A percentile compares a stretch with the other conserved stretches of the same genome.
phyloP scores from a whole-genome alignment of 176 grass and related monocot genomes.

The Raddia distichophylla region DNA sequence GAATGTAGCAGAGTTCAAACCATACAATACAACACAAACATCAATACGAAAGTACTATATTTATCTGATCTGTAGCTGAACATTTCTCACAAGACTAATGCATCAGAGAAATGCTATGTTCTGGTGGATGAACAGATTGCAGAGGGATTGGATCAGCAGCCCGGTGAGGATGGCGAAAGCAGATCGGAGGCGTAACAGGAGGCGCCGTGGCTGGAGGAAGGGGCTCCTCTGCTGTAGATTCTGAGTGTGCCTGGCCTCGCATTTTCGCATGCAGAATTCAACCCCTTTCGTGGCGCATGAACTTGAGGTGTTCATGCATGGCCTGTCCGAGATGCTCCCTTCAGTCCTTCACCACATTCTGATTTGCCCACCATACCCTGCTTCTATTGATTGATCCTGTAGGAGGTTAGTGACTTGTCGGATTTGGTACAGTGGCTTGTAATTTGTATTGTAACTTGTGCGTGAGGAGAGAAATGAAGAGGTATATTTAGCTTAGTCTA shows the following conservation, averaged over 20 bases:
- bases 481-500: slow-evolving; percentile 43
- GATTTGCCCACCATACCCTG: not conserved
- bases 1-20: too few relatives aligned
- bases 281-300: not conserved
- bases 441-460: slow-evolving; percentile 17
- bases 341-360: not conserved
- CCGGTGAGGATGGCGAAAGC: slow-evolving; percentile 90
- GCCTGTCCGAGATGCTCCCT: not conserved
- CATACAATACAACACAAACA: too few relatives aligned
- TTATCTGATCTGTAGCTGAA: not conserved
- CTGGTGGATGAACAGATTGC: slow-evolving; percentile 53
- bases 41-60: too few relatives aligned
- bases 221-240: slow-evolving; percentile 81
- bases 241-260: slow-evolving; percentile 5
- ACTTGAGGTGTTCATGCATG: not conserved
- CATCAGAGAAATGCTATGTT: not conserved
- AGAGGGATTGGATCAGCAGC: slow-evolving; percentile 80
- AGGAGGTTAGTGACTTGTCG: slow-evolving; percentile 42
- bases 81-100: slow-evolving; percentile 1
- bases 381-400: slow-evolving; percentile 35
- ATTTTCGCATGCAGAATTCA: not conserved
- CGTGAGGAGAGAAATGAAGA: slow-evolving; percentile 12
- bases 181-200: slow-evolving; percentile 48
- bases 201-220: slow-evolving; percentile 51
- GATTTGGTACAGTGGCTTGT: slow-evolving; percentile 25